Percentiles rank a stretch among this genome's conserved stretches.
Conservation (phyloP, 108 stramenopile species). For the Pseudonitzschia multiseries region DNA sequence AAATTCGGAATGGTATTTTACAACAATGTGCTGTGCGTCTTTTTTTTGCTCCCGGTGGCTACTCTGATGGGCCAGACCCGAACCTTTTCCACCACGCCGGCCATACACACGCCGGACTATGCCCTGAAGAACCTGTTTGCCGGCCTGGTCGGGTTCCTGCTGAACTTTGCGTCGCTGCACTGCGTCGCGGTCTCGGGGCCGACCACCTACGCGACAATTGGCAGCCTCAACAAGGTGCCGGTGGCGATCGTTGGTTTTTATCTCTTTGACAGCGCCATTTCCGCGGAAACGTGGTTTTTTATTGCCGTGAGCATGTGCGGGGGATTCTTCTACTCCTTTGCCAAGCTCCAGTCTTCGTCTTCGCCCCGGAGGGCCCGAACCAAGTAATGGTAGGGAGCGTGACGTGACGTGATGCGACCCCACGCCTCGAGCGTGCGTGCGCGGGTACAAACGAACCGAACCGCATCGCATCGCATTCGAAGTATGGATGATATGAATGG, state of each 20-base stretch:
- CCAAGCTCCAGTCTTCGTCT: conserved; percentile 70
- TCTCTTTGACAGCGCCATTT: conserved; percentile 84
- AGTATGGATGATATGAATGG: not conserved
- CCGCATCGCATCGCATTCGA: not conserved
- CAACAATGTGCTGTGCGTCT: conserved; percentile 93
- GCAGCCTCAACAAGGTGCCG: conserved; percentile 95
- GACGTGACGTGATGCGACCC: no score
- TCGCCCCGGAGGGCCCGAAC: conserved; percentile 21
- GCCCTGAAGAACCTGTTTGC: conserved; percentile 73
- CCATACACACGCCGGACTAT: conserved; percentile 79
- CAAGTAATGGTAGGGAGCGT: conserved; percentile 9
- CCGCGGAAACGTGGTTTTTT: conserved; percentile 85
- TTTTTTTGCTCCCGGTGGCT: conserved; percentile 77
- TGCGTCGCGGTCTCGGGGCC: conserved; percentile 93
- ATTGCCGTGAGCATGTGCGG: conserved; percentile 90
- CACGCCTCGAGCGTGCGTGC: no score
- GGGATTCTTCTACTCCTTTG: conserved; percentile 93
- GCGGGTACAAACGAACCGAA: no score
- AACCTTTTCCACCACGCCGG: conserved; percentile 52
- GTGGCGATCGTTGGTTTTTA: conserved; percentile 85
- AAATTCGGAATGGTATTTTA: conserved; percentile 98
- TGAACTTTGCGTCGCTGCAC: conserved; percentile 93
- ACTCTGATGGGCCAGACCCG: conserved; percentile 78
- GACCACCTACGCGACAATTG: conserved; percentile 97
- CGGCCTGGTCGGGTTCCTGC: conserved; percentile 93